Evolutionary conservation across 2,329 filamentous ascomycete genomes (phyloP).

Genomic region (Raffaelea albimanens): DNA sequence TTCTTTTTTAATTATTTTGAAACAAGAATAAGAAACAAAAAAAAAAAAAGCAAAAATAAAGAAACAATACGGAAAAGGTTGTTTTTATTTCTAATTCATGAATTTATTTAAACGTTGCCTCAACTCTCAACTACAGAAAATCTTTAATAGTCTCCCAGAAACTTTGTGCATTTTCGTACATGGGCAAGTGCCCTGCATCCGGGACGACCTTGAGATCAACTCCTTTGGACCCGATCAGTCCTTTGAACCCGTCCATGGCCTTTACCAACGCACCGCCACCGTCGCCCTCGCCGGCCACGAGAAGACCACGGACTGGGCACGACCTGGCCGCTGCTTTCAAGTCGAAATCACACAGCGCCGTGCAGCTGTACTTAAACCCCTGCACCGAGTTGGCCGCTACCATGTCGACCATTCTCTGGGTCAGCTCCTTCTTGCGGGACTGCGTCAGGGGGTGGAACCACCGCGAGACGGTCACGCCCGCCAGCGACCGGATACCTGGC

Average conservation of each 20-base stretch:
- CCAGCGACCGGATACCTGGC: conserved; percentile 54
- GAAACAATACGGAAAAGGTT: too few relatives aligned
- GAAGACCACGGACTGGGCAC: conserved; percentile 50
- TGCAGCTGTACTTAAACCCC: conserved; percentile 59
- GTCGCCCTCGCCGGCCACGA: conserved; percentile 66
- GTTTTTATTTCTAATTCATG: background rate
- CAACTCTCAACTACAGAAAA: conserved; percentile 11
- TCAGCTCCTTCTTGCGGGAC: conserved; percentile 32
- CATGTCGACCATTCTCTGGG: conserved; percentile 55
- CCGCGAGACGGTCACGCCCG: conserved; percentile 59
- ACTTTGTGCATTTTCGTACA: conserved; percentile 57
- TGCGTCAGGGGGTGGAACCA: conserved; percentile 63
- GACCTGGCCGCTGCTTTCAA: conserved; percentile 45
- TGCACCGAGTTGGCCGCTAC: conserved; percentile 59
- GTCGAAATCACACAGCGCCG: conserved; percentile 65
- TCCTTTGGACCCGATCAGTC: conserved; percentile 41
- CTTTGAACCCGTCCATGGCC: conserved; percentile 69
- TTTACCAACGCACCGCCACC: conserved; percentile 61
- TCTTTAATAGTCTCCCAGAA: conserved; percentile 29
- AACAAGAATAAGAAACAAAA: background rate
- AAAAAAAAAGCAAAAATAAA: background rate
- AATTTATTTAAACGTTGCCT: background rate
- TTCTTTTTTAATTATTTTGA: too few relatives aligned
- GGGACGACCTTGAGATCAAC: conserved; percentile 57
- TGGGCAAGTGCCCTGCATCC: conserved; percentile 69